Conservation (phyloP, 2,329 filamentous ascomycete species). For the Esteya vermicola region DNA sequence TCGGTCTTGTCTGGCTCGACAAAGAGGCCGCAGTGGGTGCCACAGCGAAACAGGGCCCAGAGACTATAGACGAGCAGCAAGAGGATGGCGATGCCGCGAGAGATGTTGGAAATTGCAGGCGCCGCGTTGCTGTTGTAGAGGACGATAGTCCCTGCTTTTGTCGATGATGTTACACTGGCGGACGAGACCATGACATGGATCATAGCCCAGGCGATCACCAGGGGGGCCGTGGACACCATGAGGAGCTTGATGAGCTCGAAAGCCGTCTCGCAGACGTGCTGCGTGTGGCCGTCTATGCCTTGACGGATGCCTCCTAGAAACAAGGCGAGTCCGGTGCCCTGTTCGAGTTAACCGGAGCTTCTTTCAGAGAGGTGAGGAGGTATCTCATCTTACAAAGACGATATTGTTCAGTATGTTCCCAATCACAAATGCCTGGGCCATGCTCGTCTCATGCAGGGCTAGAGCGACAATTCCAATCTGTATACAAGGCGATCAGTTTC, state of each 20-base stretch:
- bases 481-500: background rate
- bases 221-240: slow-evolving; percentile 1
- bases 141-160: too few species aligned
- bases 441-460: background rate
- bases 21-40: background rate
- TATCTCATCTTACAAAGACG: slow-evolving; percentile 2
- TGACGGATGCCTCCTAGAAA: slow-evolving; percentile 1
- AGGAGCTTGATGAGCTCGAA: slow-evolving; percentile 3
- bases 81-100: background rate
- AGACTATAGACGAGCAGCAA: slow-evolving; percentile 1
- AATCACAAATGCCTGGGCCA: slow-evolving; percentile 5
- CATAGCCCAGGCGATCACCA: slow-evolving; percentile 7
- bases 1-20: too few species aligned
- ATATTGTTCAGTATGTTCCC: slow-evolving; percentile 6
- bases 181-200: slow-evolving; percentile 9
- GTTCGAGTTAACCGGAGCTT: too few species aligned
- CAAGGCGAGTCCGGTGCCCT: slow-evolving; percentile 3
- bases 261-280: slow-evolving; percentile 1
- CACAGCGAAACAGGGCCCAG: slow-evolving; percentile 1
- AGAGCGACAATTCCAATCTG: slow-evolving; percentile 4
- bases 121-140: background rate
- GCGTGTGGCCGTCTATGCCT: background rate
- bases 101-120: background rate
- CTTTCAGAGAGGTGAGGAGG: background rate
- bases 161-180: background rate